Conservation (phyloP, 208 protist genomes). For the Zelonia costaricensis region DNA sequence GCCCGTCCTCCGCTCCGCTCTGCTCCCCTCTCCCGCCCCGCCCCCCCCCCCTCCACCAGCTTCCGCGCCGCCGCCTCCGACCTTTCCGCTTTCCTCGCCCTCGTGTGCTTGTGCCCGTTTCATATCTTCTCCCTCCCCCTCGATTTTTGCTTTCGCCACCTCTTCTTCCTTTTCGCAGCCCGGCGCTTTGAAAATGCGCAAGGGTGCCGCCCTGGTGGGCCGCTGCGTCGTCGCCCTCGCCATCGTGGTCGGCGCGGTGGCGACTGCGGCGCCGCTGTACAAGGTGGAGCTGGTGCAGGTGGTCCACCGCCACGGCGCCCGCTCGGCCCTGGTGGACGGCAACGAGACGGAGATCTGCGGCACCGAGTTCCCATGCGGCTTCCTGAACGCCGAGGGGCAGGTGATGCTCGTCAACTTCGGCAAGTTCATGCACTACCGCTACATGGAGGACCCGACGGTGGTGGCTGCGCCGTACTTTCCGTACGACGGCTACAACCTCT, state of each 20-base stretch:
- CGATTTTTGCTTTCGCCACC: too few relatives aligned
- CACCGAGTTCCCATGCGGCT: slow-evolving; percentile 45
- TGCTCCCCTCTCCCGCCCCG: not conserved
- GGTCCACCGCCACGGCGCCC: slow-evolving; percentile 63
- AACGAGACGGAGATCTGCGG: slow-evolving; percentile 53
- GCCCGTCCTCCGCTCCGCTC: not conserved
- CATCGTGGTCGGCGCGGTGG: slow-evolving; percentile 4
- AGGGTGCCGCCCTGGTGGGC: slow-evolving; percentile 1
- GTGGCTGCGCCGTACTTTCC: slow-evolving; percentile 33
- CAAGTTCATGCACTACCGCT: slow-evolving; percentile 39
- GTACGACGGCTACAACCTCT: slow-evolving; percentile 41
- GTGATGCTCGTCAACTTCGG: slow-evolving; percentile 47
- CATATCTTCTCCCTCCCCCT: not conserved
- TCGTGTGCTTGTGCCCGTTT: not conserved
- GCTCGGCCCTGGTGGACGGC: slow-evolving; percentile 22
- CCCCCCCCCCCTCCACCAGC: not conserved
- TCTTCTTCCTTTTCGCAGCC: too few relatives aligned
- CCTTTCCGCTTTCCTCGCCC: not conserved
- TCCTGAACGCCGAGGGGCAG: slow-evolving; percentile 43
- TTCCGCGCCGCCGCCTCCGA: not conserved
- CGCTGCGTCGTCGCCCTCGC: slow-evolving; percentile 45
- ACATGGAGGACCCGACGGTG: slow-evolving; percentile 30
- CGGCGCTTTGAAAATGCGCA: slow-evolving; percentile 21
- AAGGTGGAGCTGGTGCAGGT: slow-evolving; percentile 49
- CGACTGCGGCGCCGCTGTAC: slow-evolving; percentile 19